Base-by-base conservation (phyloP, 495 filamentous ascomycete genomes). In the Echria macrotheca region DNA sequence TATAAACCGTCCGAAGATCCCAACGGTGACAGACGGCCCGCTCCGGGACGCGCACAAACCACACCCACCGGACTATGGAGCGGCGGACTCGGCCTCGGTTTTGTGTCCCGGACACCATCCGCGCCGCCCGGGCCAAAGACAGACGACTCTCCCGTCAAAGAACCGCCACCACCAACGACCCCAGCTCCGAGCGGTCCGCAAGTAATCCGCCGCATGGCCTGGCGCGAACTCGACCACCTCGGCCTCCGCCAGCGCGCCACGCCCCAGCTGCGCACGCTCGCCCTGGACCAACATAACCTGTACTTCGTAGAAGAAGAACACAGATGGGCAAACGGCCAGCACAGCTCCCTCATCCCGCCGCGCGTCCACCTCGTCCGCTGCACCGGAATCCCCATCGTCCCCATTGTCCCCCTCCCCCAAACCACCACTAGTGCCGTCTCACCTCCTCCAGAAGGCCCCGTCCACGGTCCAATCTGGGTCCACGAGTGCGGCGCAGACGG, bases 1-100 rank as follows among this genome's bases (percentile, higher is more conserved):
- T 79, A 83, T 55, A 69, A 72, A 2, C 77, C 82, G 3, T 82
- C 76, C 0, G 50, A 75, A 25, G 77, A 83, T 55, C 76, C 76
- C 3, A 69, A 64, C 0, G 73, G 76, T 0, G 58, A 60, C 25
- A 54, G 56, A 8, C 66, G 68, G 8, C 69, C 67, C 8, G 62
- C 59, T 10, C 23, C 53, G 1, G 24, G 19, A n/a, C 39, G 57
- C 3, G 12, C 53, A 3, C 53, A 25, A 15, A 57, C 54, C 7
- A 33, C 50, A 17, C 53, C 59, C 2, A 46, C 50, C 10, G 62
- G 62, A 3, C 45, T 65, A 14, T 65, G 62, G 62, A 52, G 44
- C 23, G 61, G 59, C 1, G 12, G 26, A 19, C 36, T 33, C 19
- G 23, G 45, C 37, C n/a, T n/a, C n/a, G n/a, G n/a, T n/a, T n/a